A percentile compares a stretch with the other conserved stretches of the same genome.
phyloP scores from a whole-genome alignment of 139 green algal species.

The Chlorella sp. region DNA sequence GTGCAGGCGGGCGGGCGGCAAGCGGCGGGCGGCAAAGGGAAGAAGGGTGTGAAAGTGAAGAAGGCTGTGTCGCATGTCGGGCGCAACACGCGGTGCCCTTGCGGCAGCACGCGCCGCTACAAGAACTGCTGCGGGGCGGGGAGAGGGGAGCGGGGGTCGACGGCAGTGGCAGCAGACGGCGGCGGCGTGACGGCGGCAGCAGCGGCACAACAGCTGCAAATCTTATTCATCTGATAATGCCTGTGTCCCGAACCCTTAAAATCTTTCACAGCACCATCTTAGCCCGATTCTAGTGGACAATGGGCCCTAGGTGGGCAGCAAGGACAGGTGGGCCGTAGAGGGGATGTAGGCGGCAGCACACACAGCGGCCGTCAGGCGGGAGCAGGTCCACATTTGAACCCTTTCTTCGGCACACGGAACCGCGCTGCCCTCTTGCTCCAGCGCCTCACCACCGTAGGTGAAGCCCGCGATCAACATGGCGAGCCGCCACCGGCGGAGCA shows the following conservation, averaged over 20 bases:
- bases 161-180: not conserved
- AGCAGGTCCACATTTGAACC: not conserved
- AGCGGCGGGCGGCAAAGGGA: not conserved
- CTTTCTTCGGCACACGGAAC: not conserved
- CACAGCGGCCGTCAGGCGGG: not conserved
- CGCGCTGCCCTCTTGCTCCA: not conserved
- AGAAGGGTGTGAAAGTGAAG: not conserved
- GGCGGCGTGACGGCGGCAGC: too few species aligned
- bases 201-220: slow-evolving; percentile 3
- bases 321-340: not conserved
- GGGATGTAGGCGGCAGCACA: not conserved
- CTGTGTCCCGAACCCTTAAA: not conserved
- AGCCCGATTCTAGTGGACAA: not conserved
- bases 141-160: not conserved
- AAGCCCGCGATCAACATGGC: not conserved
- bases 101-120: slow-evolving; percentile 57
- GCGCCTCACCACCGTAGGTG: not conserved
- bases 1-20: not conserved
- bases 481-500: not conserved
- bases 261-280: too few species aligned
- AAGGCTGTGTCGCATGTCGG: not conserved
- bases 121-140: slow-evolving; percentile 64
- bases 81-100: slow-evolving; percentile 54
- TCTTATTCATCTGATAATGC: slow-evolving; percentile 1
- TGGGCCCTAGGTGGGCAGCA: not conserved